These are phyloP conservation scores for Alternaria panax DNA, from an alignment of 2,329 filamentous ascomycete genomes.

Conservation along the genomic window DNA sequence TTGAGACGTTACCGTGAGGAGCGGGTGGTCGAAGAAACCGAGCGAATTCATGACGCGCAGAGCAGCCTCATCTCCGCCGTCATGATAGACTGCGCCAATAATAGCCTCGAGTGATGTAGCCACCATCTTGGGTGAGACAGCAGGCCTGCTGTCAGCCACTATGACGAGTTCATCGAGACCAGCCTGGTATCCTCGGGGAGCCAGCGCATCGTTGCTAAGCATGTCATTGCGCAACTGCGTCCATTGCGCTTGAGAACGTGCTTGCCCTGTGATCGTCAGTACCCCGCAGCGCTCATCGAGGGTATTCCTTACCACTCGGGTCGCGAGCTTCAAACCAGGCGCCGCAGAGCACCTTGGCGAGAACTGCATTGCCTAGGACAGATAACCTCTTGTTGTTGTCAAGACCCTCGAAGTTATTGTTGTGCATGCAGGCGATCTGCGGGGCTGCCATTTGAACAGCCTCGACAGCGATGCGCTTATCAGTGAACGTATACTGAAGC, in stretches of 20 bases:
- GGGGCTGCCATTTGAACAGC: conserved; percentile 22
- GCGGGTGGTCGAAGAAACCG: conserved; percentile 11
- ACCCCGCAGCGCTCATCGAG: background rate
- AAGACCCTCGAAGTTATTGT: background rate
- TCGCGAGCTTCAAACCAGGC: conserved; percentile 19
- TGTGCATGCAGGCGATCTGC: background rate
- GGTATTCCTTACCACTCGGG: conserved; percentile 3
- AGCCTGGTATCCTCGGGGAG: background rate
- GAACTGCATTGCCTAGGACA: conserved; percentile 17
- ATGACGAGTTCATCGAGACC: conserved; percentile 15
- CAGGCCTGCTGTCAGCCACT: background rate
- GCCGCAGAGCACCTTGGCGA: conserved; percentile 12
- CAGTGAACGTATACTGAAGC: conserved; percentile 12
- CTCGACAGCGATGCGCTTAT: conserved; percentile 20
- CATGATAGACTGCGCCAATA: conserved; percentile 45
- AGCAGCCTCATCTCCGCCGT: conserved; percentile 28
- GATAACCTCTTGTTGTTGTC: conserved; percentile 21
- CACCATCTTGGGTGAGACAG: conserved; percentile 25
- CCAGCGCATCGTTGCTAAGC: conserved; percentile 11
- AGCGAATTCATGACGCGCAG: conserved; percentile 12
- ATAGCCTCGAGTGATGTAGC: conserved; percentile 45
- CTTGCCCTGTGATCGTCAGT: background rate
- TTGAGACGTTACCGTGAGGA: conserved; percentile 11
- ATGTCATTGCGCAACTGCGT: conserved; percentile 8
- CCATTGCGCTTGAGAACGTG: conserved; percentile 6